Evolutionary conservation across 2,329 filamentous ascomycete genomes (phyloP).

Genomic region (Ophiostoma perfectum): DNA sequence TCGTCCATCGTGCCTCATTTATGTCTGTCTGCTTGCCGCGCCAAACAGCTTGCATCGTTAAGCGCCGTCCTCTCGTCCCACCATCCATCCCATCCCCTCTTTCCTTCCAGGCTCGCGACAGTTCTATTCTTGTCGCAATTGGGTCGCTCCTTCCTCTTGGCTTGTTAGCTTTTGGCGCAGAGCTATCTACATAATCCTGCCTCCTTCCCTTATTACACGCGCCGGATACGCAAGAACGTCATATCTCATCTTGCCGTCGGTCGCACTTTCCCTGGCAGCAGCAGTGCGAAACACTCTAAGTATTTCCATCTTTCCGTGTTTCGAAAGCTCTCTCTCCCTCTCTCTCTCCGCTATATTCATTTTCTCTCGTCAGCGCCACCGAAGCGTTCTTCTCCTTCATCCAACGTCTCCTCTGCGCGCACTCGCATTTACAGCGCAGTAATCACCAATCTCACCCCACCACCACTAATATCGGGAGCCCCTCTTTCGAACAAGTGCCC

Average conservation of each 20-base stretch:
- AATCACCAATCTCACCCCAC: too few relatives aligned
- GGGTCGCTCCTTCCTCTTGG: constrained; percentile 6
- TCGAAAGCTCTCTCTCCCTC: not conserved
- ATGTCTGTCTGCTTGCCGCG: constrained; percentile 19
- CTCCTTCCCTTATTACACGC: not conserved
- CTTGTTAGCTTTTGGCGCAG: not conserved
- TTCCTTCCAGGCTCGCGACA: not conserved
- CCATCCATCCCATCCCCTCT: constrained; percentile 7
- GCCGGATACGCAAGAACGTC: not conserved
- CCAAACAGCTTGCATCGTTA: constrained; percentile 25
- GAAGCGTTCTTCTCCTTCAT: not conserved
- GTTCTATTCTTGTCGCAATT: not conserved
- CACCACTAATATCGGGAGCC: too few relatives aligned
- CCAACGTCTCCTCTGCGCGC: not conserved
- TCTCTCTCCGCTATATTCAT: not conserved
- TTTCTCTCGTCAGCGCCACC: not conserved
- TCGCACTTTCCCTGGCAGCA: not conserved
- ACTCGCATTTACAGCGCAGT: not conserved
- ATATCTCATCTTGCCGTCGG: not conserved
- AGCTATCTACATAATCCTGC: too few relatives aligned
- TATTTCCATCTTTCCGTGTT: not conserved
- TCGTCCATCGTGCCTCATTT: constrained; percentile 5
- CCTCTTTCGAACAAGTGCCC: too few relatives aligned
- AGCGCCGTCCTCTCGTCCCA: constrained; percentile 22
- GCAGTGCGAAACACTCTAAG: not conserved